Percentiles rank a stretch among this genome's conserved stretches.
phyloP scores from a whole-genome alignment of 179 eudicot genomes.

The Silene coronaria region DNA sequence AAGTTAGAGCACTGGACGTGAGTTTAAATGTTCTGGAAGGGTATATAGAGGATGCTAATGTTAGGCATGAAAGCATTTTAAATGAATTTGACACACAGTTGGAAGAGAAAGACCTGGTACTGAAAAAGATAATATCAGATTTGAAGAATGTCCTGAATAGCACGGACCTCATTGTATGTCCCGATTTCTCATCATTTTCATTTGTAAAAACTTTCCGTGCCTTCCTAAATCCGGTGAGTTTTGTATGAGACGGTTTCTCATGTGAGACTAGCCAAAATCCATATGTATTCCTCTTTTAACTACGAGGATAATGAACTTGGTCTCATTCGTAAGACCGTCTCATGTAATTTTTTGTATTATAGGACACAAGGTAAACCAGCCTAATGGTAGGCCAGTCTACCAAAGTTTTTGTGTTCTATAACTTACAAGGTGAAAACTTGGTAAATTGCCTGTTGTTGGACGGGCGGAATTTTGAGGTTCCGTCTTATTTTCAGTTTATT shows the following conservation, averaged over 20 bases:
- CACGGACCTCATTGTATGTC: slow-evolving; percentile 38
- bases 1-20: slow-evolving; percentile 37
- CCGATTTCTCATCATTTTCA: slow-evolving; percentile 6
- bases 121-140: slow-evolving; percentile 36
- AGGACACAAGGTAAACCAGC: no score
- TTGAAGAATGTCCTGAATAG: slow-evolving; percentile 29
- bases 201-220: not conserved
- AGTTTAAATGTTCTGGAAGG: slow-evolving; percentile 42
- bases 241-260: not conserved
- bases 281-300: no score
- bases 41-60: slow-evolving; percentile 39
- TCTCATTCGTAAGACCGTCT: no score
- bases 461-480: not conserved
- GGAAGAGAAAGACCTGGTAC: slow-evolving; percentile 30
- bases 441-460: no score
- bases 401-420: no score
- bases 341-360: no score
- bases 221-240: not conserved
- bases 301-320: no score
- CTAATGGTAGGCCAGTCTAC: no score
- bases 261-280: not conserved
- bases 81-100: slow-evolving; percentile 39
- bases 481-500: no score
- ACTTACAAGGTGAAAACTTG: no score
- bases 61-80: slow-evolving; percentile 38